Evolutionary conservation across 495 filamentous ascomycete species (phyloP).

Genomic region (Penicillium malachiteum): DNA sequence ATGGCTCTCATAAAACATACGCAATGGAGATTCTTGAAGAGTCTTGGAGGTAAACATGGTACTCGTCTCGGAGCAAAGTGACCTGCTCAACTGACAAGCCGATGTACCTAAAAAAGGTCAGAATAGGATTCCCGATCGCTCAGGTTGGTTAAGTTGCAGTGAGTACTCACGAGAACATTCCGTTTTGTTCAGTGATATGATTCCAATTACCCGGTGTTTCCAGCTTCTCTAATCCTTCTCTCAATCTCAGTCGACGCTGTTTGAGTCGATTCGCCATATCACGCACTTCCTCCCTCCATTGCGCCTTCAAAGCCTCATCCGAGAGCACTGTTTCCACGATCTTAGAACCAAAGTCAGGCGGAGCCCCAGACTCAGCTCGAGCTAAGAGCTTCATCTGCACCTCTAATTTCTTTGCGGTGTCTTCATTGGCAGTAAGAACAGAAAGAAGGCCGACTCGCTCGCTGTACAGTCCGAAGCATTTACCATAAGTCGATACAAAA

Average conservation of each 20-base stretch:
- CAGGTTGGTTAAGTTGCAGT: background rate
- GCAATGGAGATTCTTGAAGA: constrained; percentile 19
- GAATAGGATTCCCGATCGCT: background rate
- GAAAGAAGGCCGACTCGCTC: constrained; percentile 18
- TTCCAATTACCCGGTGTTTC: constrained; percentile 15
- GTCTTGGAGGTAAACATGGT: constrained; percentile 20
- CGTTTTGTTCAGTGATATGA: constrained; percentile 18
- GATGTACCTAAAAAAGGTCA: constrained; percentile 14
- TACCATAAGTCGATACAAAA: constrained; percentile 18
- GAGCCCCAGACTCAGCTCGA: constrained; percentile 13
- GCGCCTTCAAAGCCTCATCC: constrained; percentile 9
- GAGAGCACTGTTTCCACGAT: constrained; percentile 13
- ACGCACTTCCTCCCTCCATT: constrained; percentile 14
- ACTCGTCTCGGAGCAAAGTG: constrained; percentile 5
- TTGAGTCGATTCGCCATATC: constrained; percentile 14
- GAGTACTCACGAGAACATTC: constrained; percentile 20
- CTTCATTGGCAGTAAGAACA: constrained; percentile 8
- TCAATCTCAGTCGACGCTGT: constrained; percentile 6
- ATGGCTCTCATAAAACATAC: background rate
- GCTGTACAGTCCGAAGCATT: constrained; percentile 19
- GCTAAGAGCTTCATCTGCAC: constrained; percentile 11
- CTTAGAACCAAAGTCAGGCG: constrained; percentile 16
- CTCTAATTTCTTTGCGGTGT: constrained; percentile 8
- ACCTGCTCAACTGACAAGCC: constrained; percentile 16
- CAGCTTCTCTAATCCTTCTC: constrained; percentile 10